phyloP scores from a whole-genome alignment of 352 stramenopile genomes.

The Globisporangium nunn region DNA sequence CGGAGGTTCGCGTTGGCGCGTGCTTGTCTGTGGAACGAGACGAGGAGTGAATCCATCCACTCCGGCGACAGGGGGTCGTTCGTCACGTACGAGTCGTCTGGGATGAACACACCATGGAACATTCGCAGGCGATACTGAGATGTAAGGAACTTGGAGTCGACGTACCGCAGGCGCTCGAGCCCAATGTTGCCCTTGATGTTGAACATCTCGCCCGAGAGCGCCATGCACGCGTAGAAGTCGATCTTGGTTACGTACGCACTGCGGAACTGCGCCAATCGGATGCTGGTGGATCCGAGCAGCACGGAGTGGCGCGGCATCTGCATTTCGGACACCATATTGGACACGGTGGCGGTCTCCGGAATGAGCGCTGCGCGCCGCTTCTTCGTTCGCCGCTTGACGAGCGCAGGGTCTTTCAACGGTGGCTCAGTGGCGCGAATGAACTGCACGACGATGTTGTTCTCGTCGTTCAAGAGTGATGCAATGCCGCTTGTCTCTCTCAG shows the following conservation, averaged over 20 bases:
- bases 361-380: slow-evolving; percentile 36
- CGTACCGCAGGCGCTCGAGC: slow-evolving; percentile 63
- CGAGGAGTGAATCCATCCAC: slow-evolving; percentile 76
- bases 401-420: slow-evolving; percentile 48
- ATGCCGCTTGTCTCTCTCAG: slow-evolving; percentile 73
- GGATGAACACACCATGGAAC: slow-evolving; percentile 69
- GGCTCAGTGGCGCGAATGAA: slow-evolving; percentile 69
- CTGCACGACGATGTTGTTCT: slow-evolving; percentile 70
- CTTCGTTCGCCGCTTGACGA: slow-evolving; percentile 18
- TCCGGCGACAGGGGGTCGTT: slow-evolving; percentile 60
- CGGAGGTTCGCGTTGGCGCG: slow-evolving; percentile 1
- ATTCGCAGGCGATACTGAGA: slow-evolving; percentile 51
- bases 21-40: slow-evolving; percentile 22
- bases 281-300: slow-evolving; percentile 60
- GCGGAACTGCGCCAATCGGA: slow-evolving; percentile 75
- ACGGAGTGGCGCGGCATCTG: slow-evolving; percentile 31
- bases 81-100: slow-evolving; percentile 55
- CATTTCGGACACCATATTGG: slow-evolving; percentile 33
- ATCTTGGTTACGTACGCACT: slow-evolving; percentile 82
- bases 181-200: slow-evolving; percentile 83
- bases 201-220: slow-evolving; percentile 68
- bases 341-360: slow-evolving; percentile 17
- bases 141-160: slow-evolving; percentile 61
- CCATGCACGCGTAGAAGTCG: slow-evolving; percentile 82
- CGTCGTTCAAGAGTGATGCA: slow-evolving; percentile 51